A percentile compares a stretch with the other conserved stretches of the same genome.
Evolutionary conservation across 768 basidiomycete genomes (phyloP).

Genomic region (Suillus decipiens): DNA sequence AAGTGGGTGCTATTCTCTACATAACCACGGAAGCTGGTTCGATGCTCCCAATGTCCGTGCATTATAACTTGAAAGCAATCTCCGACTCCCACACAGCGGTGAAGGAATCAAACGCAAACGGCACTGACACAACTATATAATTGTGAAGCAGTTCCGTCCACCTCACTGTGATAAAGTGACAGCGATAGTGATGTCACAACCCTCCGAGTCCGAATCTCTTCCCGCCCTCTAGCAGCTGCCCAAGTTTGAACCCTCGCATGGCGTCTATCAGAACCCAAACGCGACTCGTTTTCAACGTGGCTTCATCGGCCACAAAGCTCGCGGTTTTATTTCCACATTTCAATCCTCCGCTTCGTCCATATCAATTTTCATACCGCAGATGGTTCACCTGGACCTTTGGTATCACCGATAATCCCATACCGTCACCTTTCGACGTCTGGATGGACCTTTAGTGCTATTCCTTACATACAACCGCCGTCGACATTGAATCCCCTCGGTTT

Average conservation of each 20-base stretch:
- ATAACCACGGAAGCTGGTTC: no score
- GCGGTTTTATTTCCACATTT: background rate
- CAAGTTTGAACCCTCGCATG: background rate
- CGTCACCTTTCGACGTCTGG: background rate
- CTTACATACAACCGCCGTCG: background rate
- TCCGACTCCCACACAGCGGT: no score
- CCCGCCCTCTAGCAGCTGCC: background rate
- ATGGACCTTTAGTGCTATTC: background rate
- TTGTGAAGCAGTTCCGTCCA: no score
- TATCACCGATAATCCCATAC: background rate
- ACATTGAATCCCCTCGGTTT: conserved; percentile 1
- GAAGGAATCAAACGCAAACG: no score
- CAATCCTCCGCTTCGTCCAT: background rate
- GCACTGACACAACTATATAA: no score
- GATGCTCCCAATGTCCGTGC: no score
- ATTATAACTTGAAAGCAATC: no score
- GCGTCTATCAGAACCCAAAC: background rate
- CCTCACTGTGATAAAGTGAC: no score
- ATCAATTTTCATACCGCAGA: background rate
- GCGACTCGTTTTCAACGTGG: background rate
- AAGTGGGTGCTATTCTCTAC: no score
- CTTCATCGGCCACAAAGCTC: background rate
- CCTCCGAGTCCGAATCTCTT: no score
- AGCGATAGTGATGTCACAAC: no score
- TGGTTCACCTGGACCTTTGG: background rate